These are phyloP conservation scores for Rauvolfia tetraphylla DNA, from an alignment of 257 asterid species.

Conservation along the genomic window DNA sequence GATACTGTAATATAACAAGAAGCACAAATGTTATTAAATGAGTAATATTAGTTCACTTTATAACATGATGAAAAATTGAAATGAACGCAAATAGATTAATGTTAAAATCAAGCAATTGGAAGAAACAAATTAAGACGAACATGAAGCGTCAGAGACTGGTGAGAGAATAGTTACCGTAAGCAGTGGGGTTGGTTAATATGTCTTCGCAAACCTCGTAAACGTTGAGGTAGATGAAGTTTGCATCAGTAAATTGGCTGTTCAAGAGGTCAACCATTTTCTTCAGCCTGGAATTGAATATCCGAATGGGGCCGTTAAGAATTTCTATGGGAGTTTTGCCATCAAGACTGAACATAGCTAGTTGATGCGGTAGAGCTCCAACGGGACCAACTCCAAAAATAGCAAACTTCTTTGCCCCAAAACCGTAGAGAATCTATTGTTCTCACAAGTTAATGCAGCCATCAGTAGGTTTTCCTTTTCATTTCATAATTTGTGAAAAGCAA, in stretches of 20 bases:
- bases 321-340: background rate
- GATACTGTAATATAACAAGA: no score
- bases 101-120: no score
- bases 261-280: background rate
- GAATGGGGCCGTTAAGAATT: background rate
- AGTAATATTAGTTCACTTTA: no score
- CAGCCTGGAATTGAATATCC: background rate
- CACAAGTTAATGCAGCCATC: background rate
- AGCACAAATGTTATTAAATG: no score
- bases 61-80: no score
- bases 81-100: no score
- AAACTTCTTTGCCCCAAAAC: conserved; percentile 1
- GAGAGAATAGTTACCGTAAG: conserved; percentile 40
- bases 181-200: conserved; percentile 47
- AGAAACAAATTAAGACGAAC: no score
- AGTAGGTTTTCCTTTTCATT: no score
- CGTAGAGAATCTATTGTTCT: background rate
- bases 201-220: conserved; percentile 70
- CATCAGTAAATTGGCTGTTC: background rate
- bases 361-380: background rate
- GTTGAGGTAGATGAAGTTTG: conserved; percentile 36
- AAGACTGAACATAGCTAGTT: background rate
- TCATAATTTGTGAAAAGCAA: no score
- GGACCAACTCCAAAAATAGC: background rate
- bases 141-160: background rate